These are phyloP conservation scores for Paramyrothecium roridum DNA, from an alignment of 2,329 filamentous ascomycete genomes.

Conservation along the genomic window DNA sequence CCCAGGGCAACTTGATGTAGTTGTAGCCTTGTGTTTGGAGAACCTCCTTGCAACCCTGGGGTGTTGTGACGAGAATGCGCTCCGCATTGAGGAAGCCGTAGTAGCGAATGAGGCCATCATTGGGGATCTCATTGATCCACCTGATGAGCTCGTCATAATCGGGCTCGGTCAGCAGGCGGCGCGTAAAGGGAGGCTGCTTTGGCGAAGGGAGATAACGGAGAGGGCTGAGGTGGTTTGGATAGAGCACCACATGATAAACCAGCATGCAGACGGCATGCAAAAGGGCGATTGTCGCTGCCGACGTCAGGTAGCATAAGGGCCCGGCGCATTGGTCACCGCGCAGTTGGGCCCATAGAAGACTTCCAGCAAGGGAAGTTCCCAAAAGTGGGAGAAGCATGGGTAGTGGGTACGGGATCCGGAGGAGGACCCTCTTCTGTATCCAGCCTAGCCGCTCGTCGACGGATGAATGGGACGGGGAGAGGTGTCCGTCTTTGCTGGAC, in stretches of 20 bases:
- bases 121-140: conserved; percentile 6
- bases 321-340: conserved; percentile 39
- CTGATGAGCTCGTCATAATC: conserved; percentile 6
- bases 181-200: conserved; percentile 2
- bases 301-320: conserved; percentile 53
- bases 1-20: conserved; percentile 11
- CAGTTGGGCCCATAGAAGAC: background rate
- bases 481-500: no score
- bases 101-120: conserved; percentile 1
- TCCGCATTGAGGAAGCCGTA: conserved; percentile 1
- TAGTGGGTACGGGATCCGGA: background rate
- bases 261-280: conserved; percentile 44
- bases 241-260: conserved; percentile 5
- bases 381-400: background rate
- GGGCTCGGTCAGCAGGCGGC: conserved; percentile 5
- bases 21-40: conserved; percentile 4
- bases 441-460: no score
- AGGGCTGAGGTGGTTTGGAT: conserved; percentile 10
- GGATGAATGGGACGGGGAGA: no score
- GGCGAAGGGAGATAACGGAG: conserved; percentile 8
- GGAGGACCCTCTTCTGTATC: no score
- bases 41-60: conserved; percentile 1
- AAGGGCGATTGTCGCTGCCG: conserved; percentile 46
- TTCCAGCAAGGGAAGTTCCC: background rate
- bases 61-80: background rate